Base-by-base conservation (phyloP, 1,139 yeast species). In the Kluyveromyces sp. region DNA sequence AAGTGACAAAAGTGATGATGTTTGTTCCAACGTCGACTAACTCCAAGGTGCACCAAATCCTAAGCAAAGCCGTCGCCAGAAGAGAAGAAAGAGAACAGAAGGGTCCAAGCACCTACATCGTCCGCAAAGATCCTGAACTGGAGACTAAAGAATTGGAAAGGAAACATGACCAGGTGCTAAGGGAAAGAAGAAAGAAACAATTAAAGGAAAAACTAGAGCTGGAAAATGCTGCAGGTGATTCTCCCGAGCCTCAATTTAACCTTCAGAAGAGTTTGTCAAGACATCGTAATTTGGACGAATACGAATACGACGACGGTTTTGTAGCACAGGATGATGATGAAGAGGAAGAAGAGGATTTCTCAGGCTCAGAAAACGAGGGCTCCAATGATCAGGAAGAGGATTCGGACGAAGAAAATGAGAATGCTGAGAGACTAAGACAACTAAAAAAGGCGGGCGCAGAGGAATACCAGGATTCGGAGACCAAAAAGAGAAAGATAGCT, bases 21-120 rank as follows among this genome's bases (percentile, higher is more conserved):
- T 77, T 89, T 49, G 77, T 89, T 43, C 98, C 98, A 16, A 81
- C 96, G 0, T 86, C 96, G 0, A 86, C 94, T 12, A 73, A 77
- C 43, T 85, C 96, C 2, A 75, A 77, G 42, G 83, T 95, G 3
- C 97, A 92, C 62, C 75, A 78, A 56, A 78, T 80, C 57, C 74
- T 92, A 53, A 84, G 95, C 2, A 77, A 77, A 52, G 89, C 92
- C 12, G 80, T 89, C 39, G 79, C 81, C 49, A 75, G 80, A 46
- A 78, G 78, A 51, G 83, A 83, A 61, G 73, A 71, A 56, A 58
- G 57, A 30, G 54, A 50, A 28, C 82, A 75, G 51, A 66, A 69
- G 35, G 71, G 71, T 30, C 79, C 80, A 36, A 80, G 81, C 48
- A 82, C 84, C 36, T 80, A 87, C 22, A 80, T 85, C 38, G 85